Evolutionary conservation across 805 yeast genomes (phyloP).

Genomic region (Kodamaea kakaduensis): DNA sequence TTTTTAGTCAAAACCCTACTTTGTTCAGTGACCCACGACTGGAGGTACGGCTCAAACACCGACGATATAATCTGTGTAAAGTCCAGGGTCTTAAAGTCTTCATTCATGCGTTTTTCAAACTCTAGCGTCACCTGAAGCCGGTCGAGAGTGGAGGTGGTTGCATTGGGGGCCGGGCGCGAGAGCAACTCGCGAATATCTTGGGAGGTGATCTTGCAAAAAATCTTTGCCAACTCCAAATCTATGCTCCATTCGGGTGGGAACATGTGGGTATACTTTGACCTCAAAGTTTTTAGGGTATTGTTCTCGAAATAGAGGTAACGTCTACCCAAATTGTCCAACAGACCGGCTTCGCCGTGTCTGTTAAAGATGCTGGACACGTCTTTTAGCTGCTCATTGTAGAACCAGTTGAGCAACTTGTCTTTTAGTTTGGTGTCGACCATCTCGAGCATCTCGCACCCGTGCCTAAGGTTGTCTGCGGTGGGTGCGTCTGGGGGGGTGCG

Average conservation of each 20-base stretch:
- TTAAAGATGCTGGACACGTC: constrained; percentile 77
- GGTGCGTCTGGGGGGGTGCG: constrained; percentile 18
- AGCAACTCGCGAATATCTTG: constrained; percentile 60
- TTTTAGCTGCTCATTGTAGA: constrained; percentile 59
- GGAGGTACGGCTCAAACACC: constrained; percentile 79
- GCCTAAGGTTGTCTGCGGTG: constrained; percentile 33
- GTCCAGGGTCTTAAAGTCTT: constrained; percentile 50
- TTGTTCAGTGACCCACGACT: constrained; percentile 84
- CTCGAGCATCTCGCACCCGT: constrained; percentile 74
- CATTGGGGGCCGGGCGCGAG: constrained; percentile 22
- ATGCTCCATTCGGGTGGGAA: constrained; percentile 78
- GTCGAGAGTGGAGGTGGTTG: constrained; percentile 39
- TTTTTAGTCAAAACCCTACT: constrained; percentile 59
- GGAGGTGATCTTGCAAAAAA: constrained; percentile 66
- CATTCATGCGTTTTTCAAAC: constrained; percentile 71
- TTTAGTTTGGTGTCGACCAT: constrained; percentile 52
- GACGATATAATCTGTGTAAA: constrained; percentile 50
- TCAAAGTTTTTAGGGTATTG: constrained; percentile 59
- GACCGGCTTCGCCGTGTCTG: constrained; percentile 87
- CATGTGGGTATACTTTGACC: constrained; percentile 43
- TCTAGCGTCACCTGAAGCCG: constrained; percentile 76
- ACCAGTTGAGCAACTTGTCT: constrained; percentile 67
- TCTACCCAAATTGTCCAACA: constrained; percentile 79
- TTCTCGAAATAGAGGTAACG: constrained; percentile 73
- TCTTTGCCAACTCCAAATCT: constrained; percentile 52